These are phyloP conservation scores for Paxillus rubicundulus DNA, from an alignment of 768 basidiomycete genomes.

Conservation along the genomic window DNA sequence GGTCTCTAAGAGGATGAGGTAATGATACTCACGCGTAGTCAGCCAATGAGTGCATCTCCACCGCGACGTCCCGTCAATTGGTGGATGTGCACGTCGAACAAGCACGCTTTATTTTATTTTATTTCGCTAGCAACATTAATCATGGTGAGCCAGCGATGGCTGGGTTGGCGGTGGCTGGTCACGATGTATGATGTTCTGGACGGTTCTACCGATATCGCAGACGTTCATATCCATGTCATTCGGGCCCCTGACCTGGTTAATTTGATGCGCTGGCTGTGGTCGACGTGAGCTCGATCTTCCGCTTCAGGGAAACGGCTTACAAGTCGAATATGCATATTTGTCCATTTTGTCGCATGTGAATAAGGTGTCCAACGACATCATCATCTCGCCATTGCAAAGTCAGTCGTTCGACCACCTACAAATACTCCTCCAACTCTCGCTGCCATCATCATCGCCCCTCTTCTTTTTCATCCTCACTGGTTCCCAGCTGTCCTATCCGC, in stretches of 20 bases:
- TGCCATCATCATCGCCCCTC: background rate
- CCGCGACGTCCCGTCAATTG: no score
- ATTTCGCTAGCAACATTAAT: no score
- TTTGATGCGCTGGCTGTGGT: background rate
- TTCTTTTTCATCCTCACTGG: background rate
- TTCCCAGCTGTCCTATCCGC: background rate
- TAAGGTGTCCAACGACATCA: background rate
- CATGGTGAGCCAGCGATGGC: no score
- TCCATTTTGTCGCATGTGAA: constrained; percentile 2
- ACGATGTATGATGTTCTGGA: no score
- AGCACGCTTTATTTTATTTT: no score
- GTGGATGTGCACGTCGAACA: no score
- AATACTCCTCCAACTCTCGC: constrained; percentile 5
- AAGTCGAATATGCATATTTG: background rate
- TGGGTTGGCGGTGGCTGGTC: no score
- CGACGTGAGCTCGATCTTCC: constrained; percentile 8
- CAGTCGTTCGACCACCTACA: constrained; percentile 3
- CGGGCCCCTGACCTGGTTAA: background rate
- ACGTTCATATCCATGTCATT: background rate
- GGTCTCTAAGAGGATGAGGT: no score
- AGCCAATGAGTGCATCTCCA: no score
- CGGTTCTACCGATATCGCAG: background rate
- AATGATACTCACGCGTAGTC: no score
- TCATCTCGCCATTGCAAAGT: no score
- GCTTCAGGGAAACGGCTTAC: background rate